Conservation (phyloP, 176 grass and related monocot species). For the Triticum timopheevii region DNA sequence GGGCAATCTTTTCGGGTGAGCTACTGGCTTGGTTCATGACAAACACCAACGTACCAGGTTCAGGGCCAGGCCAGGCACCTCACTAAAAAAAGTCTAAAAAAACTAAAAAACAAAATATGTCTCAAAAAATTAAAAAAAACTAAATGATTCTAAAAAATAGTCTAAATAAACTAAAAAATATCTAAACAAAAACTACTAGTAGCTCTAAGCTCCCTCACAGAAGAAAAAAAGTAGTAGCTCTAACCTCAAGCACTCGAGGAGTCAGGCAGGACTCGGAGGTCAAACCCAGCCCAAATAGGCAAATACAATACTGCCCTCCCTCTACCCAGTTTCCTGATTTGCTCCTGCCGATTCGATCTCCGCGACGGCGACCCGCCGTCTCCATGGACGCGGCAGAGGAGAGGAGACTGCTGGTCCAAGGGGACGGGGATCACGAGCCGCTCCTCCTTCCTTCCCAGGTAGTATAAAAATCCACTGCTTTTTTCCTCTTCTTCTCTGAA, state of each 20-base stretch:
- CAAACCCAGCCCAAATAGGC: not conserved
- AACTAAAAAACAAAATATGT: too few species aligned
- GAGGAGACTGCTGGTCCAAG: constrained; percentile 23
- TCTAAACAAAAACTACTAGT: too few species aligned
- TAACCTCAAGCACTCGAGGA: not conserved
- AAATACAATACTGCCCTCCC: not conserved
- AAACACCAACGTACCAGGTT: too few species aligned
- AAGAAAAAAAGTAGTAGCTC: too few species aligned
- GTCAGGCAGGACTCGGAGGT: not conserved
- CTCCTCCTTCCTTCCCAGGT: constrained; percentile 7
- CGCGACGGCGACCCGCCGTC: not conserved
- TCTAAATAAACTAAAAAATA: too few species aligned
- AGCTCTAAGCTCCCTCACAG: too few species aligned
- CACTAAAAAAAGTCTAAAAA: too few species aligned
- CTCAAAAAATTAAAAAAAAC: too few species aligned
- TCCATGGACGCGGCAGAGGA: constrained; percentile 28
- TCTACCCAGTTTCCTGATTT: not conserved
- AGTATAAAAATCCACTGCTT: not conserved
- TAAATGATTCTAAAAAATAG: too few species aligned
- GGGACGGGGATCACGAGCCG: constrained; percentile 19
- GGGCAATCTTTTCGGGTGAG: too few species aligned
- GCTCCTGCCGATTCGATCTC: constrained; percentile 15
- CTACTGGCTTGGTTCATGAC: not conserved
- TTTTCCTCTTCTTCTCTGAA: not conserved
- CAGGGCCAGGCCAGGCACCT: too few species aligned